Evolutionary conservation across 805 yeast species (phyloP), one percentile per base, ranked within the genome.

Genomic region (Yarrowia sp.): DNA sequence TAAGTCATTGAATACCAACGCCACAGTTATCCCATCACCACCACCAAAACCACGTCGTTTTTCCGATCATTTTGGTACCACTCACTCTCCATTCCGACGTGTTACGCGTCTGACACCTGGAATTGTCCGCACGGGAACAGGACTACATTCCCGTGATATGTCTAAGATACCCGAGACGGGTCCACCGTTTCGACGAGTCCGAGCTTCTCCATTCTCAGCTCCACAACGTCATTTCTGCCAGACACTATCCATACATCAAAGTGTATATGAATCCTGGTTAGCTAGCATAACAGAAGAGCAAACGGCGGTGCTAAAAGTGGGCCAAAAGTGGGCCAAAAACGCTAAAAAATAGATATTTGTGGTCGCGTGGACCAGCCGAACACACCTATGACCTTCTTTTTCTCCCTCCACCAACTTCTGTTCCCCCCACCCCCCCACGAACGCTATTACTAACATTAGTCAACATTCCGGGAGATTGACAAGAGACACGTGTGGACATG

Each of bases 391-490:
- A 2, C 38, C n/a, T 9, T 38, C 20, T 30, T n/a, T 33, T 9
- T 3, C 19, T 10, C 6, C 9, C 30, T 34, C 14, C 33, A 13
- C 33, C 17, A 1, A 24, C 30, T 24, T 24, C 30, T 7, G 17
- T 13, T 13, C 56, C 17, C 12, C 2, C 1, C 12, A 10, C 6
- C 15, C 20, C 40, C 55, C 55, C 24, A 34, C 55, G 14, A 52
- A 52, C 58, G 30, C 34, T 19, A 52, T 52, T 36, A 52, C 34
- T 33, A 17, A 52, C 42, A 19, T 8, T 47, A 19, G 58, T 52
- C 58, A 52, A 52, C 58, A 52, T 52, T 52, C 58, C 58, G 58
- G 58, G 58, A 52, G 58, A 52, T 52, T 36, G 58, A 52, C 58
- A 38, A 36, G 14, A 52, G 14, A 52, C 58, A 52, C 58, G 58